phyloP scores from a whole-genome alignment of 108 stramenopile genomes.

The Skeletonema potamos region DNA sequence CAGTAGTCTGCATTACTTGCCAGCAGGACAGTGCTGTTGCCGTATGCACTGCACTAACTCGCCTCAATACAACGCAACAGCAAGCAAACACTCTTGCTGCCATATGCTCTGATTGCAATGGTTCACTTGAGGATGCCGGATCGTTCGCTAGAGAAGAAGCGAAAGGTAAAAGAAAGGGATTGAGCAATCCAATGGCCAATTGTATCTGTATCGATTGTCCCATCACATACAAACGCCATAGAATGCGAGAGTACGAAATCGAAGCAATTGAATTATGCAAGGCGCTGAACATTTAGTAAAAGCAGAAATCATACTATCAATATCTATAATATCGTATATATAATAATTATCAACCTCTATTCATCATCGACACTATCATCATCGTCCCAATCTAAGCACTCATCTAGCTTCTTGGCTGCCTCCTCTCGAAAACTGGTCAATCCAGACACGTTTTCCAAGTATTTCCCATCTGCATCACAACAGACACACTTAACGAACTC shows the following conservation, averaged over 20 bases:
- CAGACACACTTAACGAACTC: slow-evolving; percentile 84
- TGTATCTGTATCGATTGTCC: slow-evolving; percentile 90
- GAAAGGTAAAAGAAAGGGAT: slow-evolving; percentile 15
- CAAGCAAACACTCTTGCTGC: slow-evolving; percentile 56
- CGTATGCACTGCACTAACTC: slow-evolving; percentile 47
- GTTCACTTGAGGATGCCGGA: slow-evolving; percentile 63
- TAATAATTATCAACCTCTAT: background rate
- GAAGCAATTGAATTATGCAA: slow-evolving; percentile 61
- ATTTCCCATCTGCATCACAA: slow-evolving; percentile 67
- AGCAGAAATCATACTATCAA: background rate
- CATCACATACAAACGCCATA: slow-evolving; percentile 71
- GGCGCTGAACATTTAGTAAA: slow-evolving; percentile 13
- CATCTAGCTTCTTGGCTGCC: slow-evolving; percentile 46
- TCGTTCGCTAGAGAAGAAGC: slow-evolving; percentile 57
- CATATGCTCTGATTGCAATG: slow-evolving; percentile 68
- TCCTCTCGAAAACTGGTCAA: slow-evolving; percentile 58
- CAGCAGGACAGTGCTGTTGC: slow-evolving; percentile 43
- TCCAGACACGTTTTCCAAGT: slow-evolving; percentile 76
- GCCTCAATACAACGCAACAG: slow-evolving; percentile 56
- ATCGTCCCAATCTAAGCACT: slow-evolving; percentile 52
- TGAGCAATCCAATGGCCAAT: slow-evolving; percentile 71
- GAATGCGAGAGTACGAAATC: slow-evolving; percentile 66
- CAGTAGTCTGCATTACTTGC: slow-evolving; percentile 70
- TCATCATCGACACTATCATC: slow-evolving; percentile 10
- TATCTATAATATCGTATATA: too few species aligned